phyloP scores from a whole-genome alignment of 176 grass and related monocot genomes.

The Raddia distichophylla region DNA sequence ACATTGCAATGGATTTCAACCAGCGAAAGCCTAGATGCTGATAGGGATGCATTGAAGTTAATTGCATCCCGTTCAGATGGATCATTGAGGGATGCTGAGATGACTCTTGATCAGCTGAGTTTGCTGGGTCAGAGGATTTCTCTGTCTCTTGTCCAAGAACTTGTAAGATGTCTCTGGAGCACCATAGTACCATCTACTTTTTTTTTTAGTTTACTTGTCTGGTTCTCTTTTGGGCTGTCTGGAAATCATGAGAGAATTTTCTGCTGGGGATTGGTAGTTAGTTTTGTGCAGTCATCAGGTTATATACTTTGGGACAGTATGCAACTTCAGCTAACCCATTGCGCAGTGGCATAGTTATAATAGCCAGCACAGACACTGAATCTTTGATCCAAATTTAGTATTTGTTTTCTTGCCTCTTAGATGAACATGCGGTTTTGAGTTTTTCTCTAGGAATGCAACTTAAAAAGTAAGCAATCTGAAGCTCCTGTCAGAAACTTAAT shows the following conservation, averaged over 20 bases:
- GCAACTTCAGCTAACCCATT: conserved; percentile 1
- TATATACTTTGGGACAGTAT: conserved; percentile 7
- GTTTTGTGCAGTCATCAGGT: conserved; percentile 12
- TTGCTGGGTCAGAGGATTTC: conserved; percentile 92
- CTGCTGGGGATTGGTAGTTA: conserved; percentile 26
- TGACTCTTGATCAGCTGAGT: conserved; percentile 95
- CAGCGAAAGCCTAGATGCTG: conserved; percentile 82
- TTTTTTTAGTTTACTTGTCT: conserved; percentile 13
- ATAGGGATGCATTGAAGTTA: conserved; percentile 81
- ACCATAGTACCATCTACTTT: not conserved
- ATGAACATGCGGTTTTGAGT: conserved; percentile 24
- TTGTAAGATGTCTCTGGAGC: conserved; percentile 69
- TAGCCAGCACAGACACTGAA: conserved; percentile 13
- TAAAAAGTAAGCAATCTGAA: not conserved
- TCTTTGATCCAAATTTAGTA: conserved; percentile 6
- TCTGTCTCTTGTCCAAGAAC: conserved; percentile 89
- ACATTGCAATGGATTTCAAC: conserved; percentile 73
- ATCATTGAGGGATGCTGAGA: conserved; percentile 92
- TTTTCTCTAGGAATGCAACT: not conserved
- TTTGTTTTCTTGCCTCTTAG: conserved; percentile 29
- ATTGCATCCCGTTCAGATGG: conserved; percentile 80
- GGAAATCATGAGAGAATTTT: conserved; percentile 35
- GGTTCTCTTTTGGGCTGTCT: not conserved
- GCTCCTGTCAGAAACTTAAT: not conserved
- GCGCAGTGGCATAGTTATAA: not conserved